A percentile compares a stretch with the other conserved stretches of the same genome.
Evolutionary conservation across 2,329 filamentous ascomycete genomes (phyloP).

Genomic region (Penicillium polonicum): DNA sequence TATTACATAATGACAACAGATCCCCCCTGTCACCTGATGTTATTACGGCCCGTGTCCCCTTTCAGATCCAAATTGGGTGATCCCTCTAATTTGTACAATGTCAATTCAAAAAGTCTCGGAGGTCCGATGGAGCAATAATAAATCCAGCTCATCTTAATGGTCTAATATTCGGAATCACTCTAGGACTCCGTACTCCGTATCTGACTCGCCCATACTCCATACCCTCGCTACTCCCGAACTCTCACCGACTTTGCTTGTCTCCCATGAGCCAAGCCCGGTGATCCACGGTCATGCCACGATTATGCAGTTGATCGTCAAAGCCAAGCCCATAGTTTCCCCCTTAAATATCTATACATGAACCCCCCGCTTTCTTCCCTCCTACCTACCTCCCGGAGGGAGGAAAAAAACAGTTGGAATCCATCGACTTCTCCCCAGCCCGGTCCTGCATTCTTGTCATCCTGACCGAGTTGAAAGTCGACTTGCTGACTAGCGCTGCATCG

Average conservation of each 20-base stretch:
- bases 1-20: conserved; percentile 23
- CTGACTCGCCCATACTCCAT: too few relatives aligned
- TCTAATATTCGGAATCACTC: neutral
- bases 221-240: too few relatives aligned
- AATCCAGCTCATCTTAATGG: neutral
- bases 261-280: conserved; percentile 3
- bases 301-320: conserved; percentile 4
- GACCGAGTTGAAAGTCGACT: neutral
- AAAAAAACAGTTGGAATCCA: neutral
- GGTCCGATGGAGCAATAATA: neutral
- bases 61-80: neutral
- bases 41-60: conserved; percentile 5
- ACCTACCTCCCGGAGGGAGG: neutral
- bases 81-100: neutral
- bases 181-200: neutral
- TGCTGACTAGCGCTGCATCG: conserved; percentile 4
- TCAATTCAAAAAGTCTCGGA: neutral
- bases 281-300: conserved; percentile 2
- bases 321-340: conserved; percentile 4
- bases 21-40: conserved; percentile 19
- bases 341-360: neutral
- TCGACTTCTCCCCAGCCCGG: neutral
- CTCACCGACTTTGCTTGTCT: conserved; percentile 11
- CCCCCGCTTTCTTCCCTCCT: neutral
- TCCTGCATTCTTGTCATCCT: conserved; percentile 11